phyloP scores from a whole-genome alignment of 352 stramenopile genomes.

The Globisporangium takayamanum region DNA sequence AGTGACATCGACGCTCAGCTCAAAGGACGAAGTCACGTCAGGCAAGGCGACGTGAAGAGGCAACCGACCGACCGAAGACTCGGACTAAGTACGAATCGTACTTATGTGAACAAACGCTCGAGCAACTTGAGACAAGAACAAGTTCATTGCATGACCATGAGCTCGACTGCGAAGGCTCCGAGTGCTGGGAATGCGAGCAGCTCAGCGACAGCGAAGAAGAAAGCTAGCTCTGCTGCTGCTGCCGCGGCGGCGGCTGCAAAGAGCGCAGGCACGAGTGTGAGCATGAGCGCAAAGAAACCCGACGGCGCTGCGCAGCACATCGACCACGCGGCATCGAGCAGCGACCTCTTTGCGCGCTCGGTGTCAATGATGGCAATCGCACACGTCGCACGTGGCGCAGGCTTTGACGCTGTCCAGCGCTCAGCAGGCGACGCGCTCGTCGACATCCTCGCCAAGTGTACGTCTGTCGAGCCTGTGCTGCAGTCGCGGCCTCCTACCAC shows the following conservation, averaged over 20 bases:
- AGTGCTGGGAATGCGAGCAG: neutral
- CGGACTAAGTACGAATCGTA: too few species aligned
- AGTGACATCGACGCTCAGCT: too few species aligned
- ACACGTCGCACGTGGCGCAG: conserved; percentile 37
- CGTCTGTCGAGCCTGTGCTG: neutral
- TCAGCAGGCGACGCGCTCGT: conserved; percentile 40
- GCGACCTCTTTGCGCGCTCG: conserved; percentile 40
- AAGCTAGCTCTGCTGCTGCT: conserved; percentile 7
- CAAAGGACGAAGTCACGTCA: too few species aligned
- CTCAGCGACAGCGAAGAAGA: conserved; percentile 21
- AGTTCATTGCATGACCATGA: neutral
- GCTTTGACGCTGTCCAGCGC: conserved; percentile 50
- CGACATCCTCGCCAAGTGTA: conserved; percentile 51
- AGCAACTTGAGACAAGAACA: neutral
- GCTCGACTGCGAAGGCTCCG: neutral
- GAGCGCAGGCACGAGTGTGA: conserved; percentile 32
- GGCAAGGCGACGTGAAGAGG: too few species aligned
- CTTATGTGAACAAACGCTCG: too few species aligned
- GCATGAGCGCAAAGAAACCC: conserved; percentile 29
- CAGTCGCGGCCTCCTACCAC: too few species aligned
- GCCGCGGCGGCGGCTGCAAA: conserved; percentile 1
- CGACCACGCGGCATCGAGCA: conserved; percentile 23
- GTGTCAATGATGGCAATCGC: conserved; percentile 46
- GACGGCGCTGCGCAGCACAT: conserved; percentile 13
- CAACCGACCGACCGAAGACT: too few species aligned